Conservation (phyloP, 495 filamentous ascomycete genomes). For the Arthonia radiata region DNA sequence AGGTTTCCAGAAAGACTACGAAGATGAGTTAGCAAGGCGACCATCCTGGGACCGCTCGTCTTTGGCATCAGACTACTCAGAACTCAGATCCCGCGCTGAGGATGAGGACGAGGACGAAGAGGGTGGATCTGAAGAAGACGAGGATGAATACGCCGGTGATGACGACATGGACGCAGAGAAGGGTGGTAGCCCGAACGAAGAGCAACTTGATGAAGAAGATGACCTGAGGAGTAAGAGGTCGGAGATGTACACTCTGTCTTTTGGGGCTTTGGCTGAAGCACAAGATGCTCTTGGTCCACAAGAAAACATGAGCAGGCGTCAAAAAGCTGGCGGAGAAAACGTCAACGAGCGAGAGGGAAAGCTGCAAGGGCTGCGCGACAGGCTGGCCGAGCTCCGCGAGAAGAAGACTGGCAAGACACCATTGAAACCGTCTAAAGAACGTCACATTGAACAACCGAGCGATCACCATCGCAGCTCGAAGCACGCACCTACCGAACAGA, state of each 20-base stretch:
- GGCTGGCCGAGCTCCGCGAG: slow-evolving; percentile 10
- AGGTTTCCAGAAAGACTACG: too few species aligned
- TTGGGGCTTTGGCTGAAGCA: slow-evolving; percentile 69
- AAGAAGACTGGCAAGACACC: slow-evolving; percentile 4
- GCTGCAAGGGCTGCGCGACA: slow-evolving; percentile 9
- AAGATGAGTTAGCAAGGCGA: too few species aligned
- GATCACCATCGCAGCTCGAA: slow-evolving; percentile 38
- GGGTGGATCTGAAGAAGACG: too few species aligned
- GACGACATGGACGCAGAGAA: too few species aligned
- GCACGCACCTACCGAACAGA: slow-evolving; percentile 61
- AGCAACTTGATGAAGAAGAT: too few species aligned
- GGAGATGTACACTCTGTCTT: slow-evolving; percentile 40
- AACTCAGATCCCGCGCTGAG: too few species aligned
- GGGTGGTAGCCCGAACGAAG: too few species aligned
- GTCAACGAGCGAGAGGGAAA: slow-evolving; percentile 10
- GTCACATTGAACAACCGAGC: slow-evolving; percentile 12
- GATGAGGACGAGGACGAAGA: too few species aligned
- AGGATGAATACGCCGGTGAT: too few species aligned
- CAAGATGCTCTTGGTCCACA: slow-evolving; percentile 35
- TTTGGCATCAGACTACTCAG: too few species aligned
- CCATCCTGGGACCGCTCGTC: too few species aligned
- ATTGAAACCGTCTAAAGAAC: slow-evolving; percentile 7
- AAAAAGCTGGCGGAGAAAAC: slow-evolving; percentile 18
- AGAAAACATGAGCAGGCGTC: slow-evolving; percentile 15
- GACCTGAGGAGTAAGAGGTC: too few species aligned